phyloP scores from a whole-genome alignment of 192 early-diverging fungal genomes.

The Thamnidium elegans region DNA sequence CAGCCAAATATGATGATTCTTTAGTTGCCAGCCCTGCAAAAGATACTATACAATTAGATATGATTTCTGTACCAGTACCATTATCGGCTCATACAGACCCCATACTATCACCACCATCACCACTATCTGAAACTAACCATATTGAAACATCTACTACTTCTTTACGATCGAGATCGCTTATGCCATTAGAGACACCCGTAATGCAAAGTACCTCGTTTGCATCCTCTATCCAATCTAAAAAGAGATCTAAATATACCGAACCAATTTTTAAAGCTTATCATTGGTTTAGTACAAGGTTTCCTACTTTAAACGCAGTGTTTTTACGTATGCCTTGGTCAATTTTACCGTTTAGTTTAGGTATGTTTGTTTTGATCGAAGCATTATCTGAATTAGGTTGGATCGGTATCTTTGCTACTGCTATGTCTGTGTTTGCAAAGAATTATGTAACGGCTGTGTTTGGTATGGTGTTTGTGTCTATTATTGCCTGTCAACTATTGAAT shows the following conservation, averaged over 20 bases:
- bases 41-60: neutral
- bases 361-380: constrained; percentile 84
- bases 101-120: too few species aligned
- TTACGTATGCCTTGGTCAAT: constrained; percentile 73
- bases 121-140: too few species aligned
- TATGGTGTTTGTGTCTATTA: constrained; percentile 57
- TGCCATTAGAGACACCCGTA: too few species aligned
- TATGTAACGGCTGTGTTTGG: constrained; percentile 58
- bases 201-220: too few species aligned
- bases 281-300: constrained; percentile 34
- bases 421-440: constrained; percentile 50
- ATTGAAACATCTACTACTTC: too few species aligned
- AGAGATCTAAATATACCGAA: too few species aligned
- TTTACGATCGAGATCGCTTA: too few species aligned
- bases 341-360: constrained; percentile 76
- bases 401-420: constrained; percentile 56
- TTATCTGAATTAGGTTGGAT: constrained; percentile 69
- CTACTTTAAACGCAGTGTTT: constrained; percentile 49
- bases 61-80: neutral
- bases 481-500: constrained; percentile 75
- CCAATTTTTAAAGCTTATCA: neutral
- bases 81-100: too few species aligned
- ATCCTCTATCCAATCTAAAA: too few species aligned
- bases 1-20: constrained; percentile 1
- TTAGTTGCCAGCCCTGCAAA: too few species aligned